Conservation (phyloP, 306 rosid species). For the Argentina anserina region DNA sequence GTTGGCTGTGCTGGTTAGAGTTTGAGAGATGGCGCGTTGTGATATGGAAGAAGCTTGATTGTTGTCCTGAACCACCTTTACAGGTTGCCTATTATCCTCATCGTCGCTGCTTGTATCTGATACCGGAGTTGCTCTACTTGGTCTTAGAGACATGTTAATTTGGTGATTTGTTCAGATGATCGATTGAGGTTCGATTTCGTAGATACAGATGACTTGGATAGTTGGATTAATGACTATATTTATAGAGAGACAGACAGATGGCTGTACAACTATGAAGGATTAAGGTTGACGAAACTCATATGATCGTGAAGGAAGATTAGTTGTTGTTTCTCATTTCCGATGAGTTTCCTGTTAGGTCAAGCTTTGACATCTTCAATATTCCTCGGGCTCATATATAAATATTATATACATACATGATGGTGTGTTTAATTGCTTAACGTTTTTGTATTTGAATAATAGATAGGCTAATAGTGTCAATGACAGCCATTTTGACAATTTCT, state of each 20-base stretch:
- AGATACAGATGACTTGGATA: background rate
- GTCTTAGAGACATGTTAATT: constrained; percentile 25
- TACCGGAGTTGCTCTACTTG: constrained; percentile 13
- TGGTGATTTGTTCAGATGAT: background rate
- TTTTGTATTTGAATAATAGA: background rate
- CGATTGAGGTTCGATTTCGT: background rate
- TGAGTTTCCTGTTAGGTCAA: constrained; percentile 22
- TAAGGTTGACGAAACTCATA: background rate
- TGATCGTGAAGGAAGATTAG: background rate
- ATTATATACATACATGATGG: background rate
- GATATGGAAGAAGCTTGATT: constrained; percentile 7
- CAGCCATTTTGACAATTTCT: too few relatives aligned
- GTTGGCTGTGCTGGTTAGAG: constrained; percentile 51
- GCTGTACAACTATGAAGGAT: background rate
- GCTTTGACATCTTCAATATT: constrained; percentile 11
- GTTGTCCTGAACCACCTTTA: background rate
- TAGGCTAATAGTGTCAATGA: background rate
- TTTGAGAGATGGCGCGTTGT: constrained; percentile 41
- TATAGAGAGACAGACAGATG: background rate
- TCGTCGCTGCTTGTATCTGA: background rate
- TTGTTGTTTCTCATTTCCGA: constrained; percentile 12
- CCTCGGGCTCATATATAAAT: background rate
- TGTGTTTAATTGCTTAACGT: background rate
- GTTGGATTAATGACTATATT: background rate
- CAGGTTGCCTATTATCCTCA: background rate